Evolutionary conservation across 768 basidiomycete species (phyloP), one percentile per base, ranked within the genome.

Genomic region (Tulasnella sp.): DNA sequence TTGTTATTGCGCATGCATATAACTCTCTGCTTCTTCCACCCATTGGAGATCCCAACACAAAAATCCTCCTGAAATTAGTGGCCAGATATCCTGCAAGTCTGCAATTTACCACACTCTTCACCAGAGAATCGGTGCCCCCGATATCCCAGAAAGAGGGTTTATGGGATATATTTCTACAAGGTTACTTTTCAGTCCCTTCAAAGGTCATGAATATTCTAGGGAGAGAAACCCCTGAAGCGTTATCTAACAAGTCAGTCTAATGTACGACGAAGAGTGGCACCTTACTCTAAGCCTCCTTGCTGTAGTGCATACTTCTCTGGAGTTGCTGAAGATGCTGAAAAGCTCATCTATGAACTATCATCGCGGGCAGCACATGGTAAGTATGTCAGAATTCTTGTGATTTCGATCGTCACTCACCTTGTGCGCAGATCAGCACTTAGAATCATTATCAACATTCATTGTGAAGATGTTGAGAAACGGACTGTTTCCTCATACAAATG

Each of bases 161-260:
- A 59, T 95, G 91, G 91, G 83, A 86, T 57, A 82, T 89, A 57
- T 77, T 73, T 56, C 75, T 91, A 20, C 76, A 75, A 28, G 72
- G 76, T 53, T 47, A 80, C 2, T 69, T 79, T 44, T 70, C 76
- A 13, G 65, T 92, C 6, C 89, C 92, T 29, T 69, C 70, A n/a
- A 88, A 79, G 63, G 76, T 83, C 6, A 80, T 83, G 20, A 95
- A 96, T 65, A 73, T 75, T 2, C 62, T 79, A 29, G 73, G 69
- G 25, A 69, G 66, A 19, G 67, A 67, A 40, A 29, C 62, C 4
- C 81, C 81, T 1, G 53, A 58, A 15, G 60, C 56, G 15, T 65
- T 95, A 39, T 72, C 78, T 20, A 53, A 59, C 22, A 57, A 47
- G 64, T 64, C 37, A 55, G 64, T 43, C 16, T 13, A 4, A 2